A percentile compares a stretch with the other conserved stretches of the same genome.
phyloP scores from a whole-genome alignment of 202 grass and related monocot genomes.

The Eragrostis tef region DNA sequence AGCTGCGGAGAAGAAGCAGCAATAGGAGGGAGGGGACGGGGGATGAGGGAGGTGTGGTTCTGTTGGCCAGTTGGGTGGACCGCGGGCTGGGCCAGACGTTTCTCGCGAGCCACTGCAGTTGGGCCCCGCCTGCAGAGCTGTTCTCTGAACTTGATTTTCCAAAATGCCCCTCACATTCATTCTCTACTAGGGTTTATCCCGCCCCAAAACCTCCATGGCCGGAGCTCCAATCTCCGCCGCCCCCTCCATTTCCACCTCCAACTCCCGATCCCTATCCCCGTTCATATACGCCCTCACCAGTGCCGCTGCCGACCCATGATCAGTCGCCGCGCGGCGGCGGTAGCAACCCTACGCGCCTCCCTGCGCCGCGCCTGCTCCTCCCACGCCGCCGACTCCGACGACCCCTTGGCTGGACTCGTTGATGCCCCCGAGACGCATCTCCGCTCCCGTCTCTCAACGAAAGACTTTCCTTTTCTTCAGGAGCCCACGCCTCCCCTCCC shows the following conservation, averaged over 20 bases:
- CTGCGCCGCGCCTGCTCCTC: constrained; percentile 41
- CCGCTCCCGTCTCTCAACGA: constrained; percentile 37
- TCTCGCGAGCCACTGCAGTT: background rate
- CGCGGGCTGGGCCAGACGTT: background rate
- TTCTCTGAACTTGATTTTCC: background rate
- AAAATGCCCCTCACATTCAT: constrained; percentile 9
- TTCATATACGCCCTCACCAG: background rate
- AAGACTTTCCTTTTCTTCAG: constrained; percentile 70
- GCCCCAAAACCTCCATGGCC: constrained; percentile 61
- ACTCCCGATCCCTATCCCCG: background rate
- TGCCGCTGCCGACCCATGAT: constrained; percentile 50
- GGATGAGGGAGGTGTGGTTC: constrained; percentile 38
- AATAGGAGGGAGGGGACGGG: background rate
- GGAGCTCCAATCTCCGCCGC: constrained; percentile 35
- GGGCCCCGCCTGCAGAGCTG: background rate
- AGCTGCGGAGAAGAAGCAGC: background rate
- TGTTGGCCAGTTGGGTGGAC: background rate
- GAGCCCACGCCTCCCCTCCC: constrained; percentile 41
- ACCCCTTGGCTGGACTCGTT: constrained; percentile 38
- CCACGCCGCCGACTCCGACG: constrained; percentile 38
- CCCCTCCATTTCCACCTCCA: background rate
- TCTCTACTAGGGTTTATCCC: constrained; percentile 61
- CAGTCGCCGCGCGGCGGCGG: constrained; percentile 49
- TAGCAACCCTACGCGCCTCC: constrained; percentile 41
- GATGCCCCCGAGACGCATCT: background rate